phyloP scores from a whole-genome alignment of 768 basidiomycete species.

The Termitomyces sp. region DNA sequence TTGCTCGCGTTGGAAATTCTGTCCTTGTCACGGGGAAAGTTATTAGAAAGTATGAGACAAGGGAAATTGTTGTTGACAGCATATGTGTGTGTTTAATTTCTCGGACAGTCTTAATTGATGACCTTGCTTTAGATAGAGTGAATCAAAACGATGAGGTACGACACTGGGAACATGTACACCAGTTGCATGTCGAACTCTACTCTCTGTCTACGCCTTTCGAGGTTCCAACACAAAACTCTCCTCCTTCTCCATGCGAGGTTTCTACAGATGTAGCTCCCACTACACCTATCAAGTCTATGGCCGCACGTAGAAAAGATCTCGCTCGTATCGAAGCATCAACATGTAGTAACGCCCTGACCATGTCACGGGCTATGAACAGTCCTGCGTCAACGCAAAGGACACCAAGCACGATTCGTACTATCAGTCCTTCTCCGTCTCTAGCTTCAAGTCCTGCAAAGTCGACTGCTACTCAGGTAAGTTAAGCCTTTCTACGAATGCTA shows the following conservation, averaged over 20 bases:
- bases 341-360: neutral
- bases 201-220: slow-evolving; percentile 44
- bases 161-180: slow-evolving; percentile 49
- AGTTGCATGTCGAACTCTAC: slow-evolving; percentile 52
- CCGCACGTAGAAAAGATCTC: neutral
- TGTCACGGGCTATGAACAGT: neutral
- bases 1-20: slow-evolving; percentile 41
- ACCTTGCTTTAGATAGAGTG: slow-evolving; percentile 28
- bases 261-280: neutral
- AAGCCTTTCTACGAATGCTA: neutral
- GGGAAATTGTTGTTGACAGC: slow-evolving; percentile 41
- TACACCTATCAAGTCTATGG: slow-evolving; percentile 8
- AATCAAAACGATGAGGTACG: slow-evolving; percentile 53
- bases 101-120: neutral
- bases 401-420: slow-evolving; percentile 13
- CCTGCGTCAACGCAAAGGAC: slow-evolving; percentile 17
- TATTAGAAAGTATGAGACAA: slow-evolving; percentile 30
- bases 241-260: slow-evolving; percentile 8
- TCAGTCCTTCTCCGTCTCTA: slow-evolving; percentile 10
- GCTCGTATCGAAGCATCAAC: neutral
- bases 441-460: slow-evolving; percentile 25
- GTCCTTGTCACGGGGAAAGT: slow-evolving; percentile 47
- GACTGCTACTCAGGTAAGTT: slow-evolving; percentile 5
- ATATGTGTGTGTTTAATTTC: slow-evolving; percentile 39
- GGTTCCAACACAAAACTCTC: slow-evolving; percentile 26